phyloP scores from a whole-genome alignment of 805 yeast species.

The Wickerhamomyces chaumierensis region DNA sequence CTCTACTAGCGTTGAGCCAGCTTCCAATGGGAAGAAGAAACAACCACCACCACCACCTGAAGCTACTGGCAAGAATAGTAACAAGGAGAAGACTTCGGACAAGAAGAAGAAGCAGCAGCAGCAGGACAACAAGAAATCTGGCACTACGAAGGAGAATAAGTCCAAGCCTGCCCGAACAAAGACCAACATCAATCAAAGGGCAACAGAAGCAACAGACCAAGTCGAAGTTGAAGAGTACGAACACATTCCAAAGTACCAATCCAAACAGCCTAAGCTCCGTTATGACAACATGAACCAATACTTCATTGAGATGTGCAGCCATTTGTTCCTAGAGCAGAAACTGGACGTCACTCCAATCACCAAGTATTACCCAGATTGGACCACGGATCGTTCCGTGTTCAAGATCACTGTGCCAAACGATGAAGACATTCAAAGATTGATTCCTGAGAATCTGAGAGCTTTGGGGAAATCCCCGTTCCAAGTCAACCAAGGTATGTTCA shows the following conservation, averaged over 20 bases:
- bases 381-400: constrained; percentile 29
- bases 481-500: constrained; percentile 45
- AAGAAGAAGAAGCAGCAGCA: background rate
- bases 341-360: constrained; percentile 33
- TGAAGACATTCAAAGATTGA: constrained; percentile 36
- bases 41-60: too few species aligned
- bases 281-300: constrained; percentile 42
- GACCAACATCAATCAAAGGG: background rate
- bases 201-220: too few species aligned
- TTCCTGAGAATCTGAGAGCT: constrained; percentile 39
- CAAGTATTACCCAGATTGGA: constrained; percentile 44
- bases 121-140: constrained; percentile 1
- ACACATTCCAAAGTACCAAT: constrained; percentile 16
- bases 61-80: too few species aligned
- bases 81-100: background rate
- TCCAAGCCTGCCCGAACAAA: background rate
- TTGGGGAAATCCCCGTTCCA: constrained; percentile 50
- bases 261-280: constrained; percentile 28
- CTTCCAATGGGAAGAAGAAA: too few species aligned
- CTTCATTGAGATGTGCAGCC: constrained; percentile 47
- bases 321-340: constrained; percentile 52
- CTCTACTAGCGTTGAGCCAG: too few species aligned
- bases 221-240: constrained; percentile 14
- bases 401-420: constrained; percentile 31
- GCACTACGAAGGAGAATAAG: background rate